Evolutionary conservation across 495 filamentous ascomycete species (phyloP).

Genomic region (Aspergillus avenaceus): DNA sequence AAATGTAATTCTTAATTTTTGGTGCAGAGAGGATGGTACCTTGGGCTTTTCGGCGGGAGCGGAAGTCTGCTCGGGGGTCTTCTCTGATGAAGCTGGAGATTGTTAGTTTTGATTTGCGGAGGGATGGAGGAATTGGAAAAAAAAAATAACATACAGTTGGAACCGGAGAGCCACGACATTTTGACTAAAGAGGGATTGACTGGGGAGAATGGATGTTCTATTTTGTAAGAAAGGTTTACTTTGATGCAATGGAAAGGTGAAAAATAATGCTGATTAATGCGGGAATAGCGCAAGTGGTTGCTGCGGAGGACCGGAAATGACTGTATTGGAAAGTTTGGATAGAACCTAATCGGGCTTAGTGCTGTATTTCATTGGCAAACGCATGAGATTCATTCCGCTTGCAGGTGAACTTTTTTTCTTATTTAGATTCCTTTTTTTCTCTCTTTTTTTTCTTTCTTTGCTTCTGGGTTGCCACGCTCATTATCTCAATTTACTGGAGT

Average conservation of each 20-base stretch:
- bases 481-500: not conserved
- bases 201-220: not conserved
- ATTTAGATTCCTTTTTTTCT: not conserved
- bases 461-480: not conserved
- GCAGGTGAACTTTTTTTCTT: too few species aligned
- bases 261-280: conserved; percentile 25
- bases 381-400: not conserved
- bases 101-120: not conserved
- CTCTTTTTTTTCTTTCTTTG: not conserved
- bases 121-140: not conserved
- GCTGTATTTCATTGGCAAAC: not conserved
- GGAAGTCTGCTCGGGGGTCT: conserved; percentile 19
- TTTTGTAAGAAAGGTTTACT: not conserved
- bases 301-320: conserved; percentile 10
- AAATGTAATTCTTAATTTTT: too few species aligned
- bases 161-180: conserved; percentile 44
- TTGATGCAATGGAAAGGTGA: not conserved
- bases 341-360: conserved; percentile 4
- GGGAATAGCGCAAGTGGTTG: conserved; percentile 21
- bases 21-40: conserved; percentile 37
- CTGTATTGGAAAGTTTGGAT: conserved; percentile 3
- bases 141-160: conserved; percentile 27
- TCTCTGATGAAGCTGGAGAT: conserved; percentile 17
- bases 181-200: not conserved
- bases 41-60: conserved; percentile 48